phyloP scores from a whole-genome alignment of 75 land plant genomes.

The Pseudotsuga menziesii region DNA sequence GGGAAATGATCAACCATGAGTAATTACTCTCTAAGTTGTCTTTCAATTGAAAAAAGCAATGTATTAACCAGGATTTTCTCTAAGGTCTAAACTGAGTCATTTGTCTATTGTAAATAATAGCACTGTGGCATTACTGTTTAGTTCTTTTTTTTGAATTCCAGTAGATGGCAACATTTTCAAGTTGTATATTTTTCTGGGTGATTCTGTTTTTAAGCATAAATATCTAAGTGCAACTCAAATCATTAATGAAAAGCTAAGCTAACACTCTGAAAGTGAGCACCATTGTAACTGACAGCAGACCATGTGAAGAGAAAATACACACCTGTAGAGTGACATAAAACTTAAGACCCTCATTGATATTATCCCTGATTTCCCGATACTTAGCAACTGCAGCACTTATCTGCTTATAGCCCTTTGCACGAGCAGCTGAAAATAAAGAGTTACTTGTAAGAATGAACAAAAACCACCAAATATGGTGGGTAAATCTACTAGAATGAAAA shows the following conservation, averaged over 20 bases:
- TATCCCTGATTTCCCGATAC: slow-evolving; percentile 87
- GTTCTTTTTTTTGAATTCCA: too few relatives aligned
- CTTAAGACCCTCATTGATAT: slow-evolving; percentile 95
- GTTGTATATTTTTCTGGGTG: too few relatives aligned
- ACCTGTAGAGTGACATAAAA: slow-evolving; percentile 99
- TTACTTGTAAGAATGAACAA: background rate
- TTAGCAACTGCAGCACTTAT: slow-evolving; percentile 84
- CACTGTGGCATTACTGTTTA: background rate
- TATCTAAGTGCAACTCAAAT: background rate
- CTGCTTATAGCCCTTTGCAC: slow-evolving; percentile 77
- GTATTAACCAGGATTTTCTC: background rate
- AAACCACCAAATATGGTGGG: background rate
- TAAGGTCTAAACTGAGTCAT: background rate
- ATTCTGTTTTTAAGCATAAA: background rate
- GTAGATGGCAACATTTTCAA: too few relatives aligned
- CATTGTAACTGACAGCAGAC: background rate
- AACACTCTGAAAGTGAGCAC: background rate
- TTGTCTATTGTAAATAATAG: background rate
- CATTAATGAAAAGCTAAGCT: background rate
- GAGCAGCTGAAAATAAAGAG: slow-evolving; percentile 45
- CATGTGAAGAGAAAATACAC: slow-evolving; percentile 9
- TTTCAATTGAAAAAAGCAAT: background rate
- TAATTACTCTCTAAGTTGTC: background rate
- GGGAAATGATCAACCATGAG: background rate
- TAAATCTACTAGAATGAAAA: background rate